Percentiles rank a stretch among this genome's conserved stretches.
phyloP scores from a whole-genome alignment of 768 basidiomycete species.

The Tubosaeta sp. region DNA sequence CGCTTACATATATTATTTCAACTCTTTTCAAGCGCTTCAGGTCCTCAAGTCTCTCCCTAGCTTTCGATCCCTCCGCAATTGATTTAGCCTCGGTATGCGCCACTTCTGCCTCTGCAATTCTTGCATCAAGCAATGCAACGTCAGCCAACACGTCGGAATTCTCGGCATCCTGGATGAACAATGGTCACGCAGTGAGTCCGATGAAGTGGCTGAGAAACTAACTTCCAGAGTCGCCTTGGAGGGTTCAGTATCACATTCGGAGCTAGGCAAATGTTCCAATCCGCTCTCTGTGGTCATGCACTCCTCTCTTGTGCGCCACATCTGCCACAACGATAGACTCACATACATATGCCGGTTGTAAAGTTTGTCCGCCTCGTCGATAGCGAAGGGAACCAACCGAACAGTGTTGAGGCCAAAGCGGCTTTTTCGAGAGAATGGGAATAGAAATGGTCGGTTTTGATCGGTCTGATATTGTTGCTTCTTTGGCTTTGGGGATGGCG shows the following conservation, averaged over 20 bases:
- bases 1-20: constrained; percentile 89
- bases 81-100: constrained; percentile 49
- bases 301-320: constrained; percentile 94
- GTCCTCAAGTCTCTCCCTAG: constrained; percentile 70
- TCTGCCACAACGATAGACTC: constrained; percentile 83
- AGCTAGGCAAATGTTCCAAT: constrained; percentile 71
- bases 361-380: constrained; percentile 91
- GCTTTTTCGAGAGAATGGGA: constrained; percentile 80
- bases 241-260: constrained; percentile 53
- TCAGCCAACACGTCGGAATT: constrained; percentile 66
- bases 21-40: constrained; percentile 84
- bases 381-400: constrained; percentile 87
- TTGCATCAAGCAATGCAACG: constrained; percentile 64
- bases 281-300: constrained; percentile 94
- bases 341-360: constrained; percentile 90
- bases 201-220: constrained; percentile 9
- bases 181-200: background rate
- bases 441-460: constrained; percentile 87
- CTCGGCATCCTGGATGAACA: constrained; percentile 47
- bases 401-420: constrained; percentile 48
- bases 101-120: constrained; percentile 61
- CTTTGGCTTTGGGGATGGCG: constrained; percentile 83
- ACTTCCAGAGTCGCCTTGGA: constrained; percentile 45
- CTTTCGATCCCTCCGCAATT: constrained; percentile 51
- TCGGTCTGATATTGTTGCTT: constrained; percentile 99